A percentile compares a stretch with the other conserved stretches of the same genome.
Evolutionary conservation across 179 eudicot genomes (phyloP).

Genomic region (Actinidia chinensis): DNA sequence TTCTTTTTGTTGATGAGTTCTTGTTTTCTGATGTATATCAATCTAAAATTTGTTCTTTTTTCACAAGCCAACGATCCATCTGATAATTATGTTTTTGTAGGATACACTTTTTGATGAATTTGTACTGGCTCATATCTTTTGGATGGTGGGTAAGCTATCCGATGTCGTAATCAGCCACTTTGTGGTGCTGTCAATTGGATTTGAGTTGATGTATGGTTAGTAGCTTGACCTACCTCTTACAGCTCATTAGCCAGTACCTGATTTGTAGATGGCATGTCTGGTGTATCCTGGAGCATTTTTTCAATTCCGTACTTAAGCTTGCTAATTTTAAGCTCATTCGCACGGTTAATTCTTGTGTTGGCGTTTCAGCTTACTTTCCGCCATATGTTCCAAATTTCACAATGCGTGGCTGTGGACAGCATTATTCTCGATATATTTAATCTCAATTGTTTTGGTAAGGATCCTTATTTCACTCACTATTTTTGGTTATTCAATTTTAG

Average conservation of each 20-base stretch:
- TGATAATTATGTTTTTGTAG: slow-evolving; percentile 38
- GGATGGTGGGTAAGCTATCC: slow-evolving; percentile 99
- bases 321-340: background rate
- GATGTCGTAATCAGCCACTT: slow-evolving; percentile 98
- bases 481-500: background rate
- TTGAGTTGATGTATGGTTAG: slow-evolving; percentile 95
- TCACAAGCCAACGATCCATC: background rate
- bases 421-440: slow-evolving; percentile 87
- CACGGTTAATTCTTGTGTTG: slow-evolving; percentile 18
- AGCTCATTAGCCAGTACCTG: slow-evolving; percentile 4
- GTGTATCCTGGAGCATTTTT: background rate
- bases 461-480: slow-evolving; percentile 5
- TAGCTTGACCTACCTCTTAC: background rate
- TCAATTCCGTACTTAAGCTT: background rate
- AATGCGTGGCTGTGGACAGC: slow-evolving; percentile 99
- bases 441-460: slow-evolving; percentile 98
- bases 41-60: background rate
- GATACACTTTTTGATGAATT: slow-evolving; percentile 94
- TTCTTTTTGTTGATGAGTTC: background rate
- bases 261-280: background rate
- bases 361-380: slow-evolving; percentile 83
- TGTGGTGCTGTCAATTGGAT: slow-evolving; percentile 92
- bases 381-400: slow-evolving; percentile 98
- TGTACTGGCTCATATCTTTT: slow-evolving; percentile 84
- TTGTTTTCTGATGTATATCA: background rate